A percentile compares a stretch with the other conserved stretches of the same genome.
phyloP scores from a whole-genome alignment of 371 early-diverging fungal genomes.

The Saksenaea oblongispora region DNA sequence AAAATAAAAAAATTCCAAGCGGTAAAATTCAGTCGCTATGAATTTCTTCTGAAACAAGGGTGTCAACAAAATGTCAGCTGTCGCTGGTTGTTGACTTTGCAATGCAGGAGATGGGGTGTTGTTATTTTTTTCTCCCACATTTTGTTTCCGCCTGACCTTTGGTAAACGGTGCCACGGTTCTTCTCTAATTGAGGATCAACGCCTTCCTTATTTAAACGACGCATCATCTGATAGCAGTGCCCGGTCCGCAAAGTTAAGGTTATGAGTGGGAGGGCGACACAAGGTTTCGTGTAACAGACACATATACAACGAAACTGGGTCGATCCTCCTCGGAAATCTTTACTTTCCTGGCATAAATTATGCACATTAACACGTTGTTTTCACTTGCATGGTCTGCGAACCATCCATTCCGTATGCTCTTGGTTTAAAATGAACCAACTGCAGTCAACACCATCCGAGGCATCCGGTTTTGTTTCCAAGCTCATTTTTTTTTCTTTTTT shows the following conservation, averaged over 20 bases:
- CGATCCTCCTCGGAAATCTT: background rate
- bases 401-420: background rate
- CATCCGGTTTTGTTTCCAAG: no score
- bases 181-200: background rate
- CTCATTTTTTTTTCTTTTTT: no score
- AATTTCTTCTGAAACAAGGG: background rate
- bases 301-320: background rate
- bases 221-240: slow-evolving; percentile 4
- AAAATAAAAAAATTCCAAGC: background rate
- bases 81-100: slow-evolving; percentile 4
- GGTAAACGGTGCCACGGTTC: background rate
- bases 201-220: background rate
- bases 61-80: background rate
- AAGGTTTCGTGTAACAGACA: slow-evolving; percentile 1
- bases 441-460: background rate
- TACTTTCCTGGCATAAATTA: background rate
- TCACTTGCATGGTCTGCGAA: background rate
- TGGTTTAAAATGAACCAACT: background rate
- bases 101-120: slow-evolving; percentile 4
- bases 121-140: background rate
- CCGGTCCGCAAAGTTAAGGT: slow-evolving; percentile 3
- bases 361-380: background rate
- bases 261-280: slow-evolving; percentile 5
- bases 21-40: background rate
- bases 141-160: slow-evolving; percentile 4